Conservation (phyloP, 2,329 filamentous ascomycete species). For the Apiospora phragmitis region DNA sequence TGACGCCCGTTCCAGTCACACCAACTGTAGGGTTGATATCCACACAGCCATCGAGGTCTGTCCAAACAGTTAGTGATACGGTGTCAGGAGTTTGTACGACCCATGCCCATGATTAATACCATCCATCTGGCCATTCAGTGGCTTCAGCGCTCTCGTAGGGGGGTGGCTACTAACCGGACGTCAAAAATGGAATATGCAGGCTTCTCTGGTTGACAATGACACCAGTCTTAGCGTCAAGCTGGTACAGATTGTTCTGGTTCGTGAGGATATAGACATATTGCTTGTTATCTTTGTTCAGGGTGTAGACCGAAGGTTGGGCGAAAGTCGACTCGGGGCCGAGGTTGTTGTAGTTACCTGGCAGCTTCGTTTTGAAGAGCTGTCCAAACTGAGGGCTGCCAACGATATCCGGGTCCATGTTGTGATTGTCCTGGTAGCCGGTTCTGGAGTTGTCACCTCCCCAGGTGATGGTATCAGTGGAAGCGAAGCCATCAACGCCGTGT, state of each 20-base stretch:
- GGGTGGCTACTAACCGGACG: constrained; percentile 18
- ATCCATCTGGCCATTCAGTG: background rate
- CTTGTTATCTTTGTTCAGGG: constrained; percentile 42
- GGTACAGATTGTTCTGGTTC: constrained; percentile 59
- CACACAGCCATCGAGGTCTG: constrained; percentile 46
- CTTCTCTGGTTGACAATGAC: constrained; percentile 48
- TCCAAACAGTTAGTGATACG: constrained; percentile 10
- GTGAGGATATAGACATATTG: constrained; percentile 59
- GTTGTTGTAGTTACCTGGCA: constrained; percentile 54
- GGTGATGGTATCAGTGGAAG: constrained; percentile 56
- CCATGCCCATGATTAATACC: background rate
- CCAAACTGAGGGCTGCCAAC: constrained; percentile 56
- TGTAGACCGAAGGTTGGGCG: constrained; percentile 52
- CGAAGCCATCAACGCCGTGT: constrained; percentile 25
- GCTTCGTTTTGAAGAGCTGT: constrained; percentile 51
- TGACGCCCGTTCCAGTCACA: constrained; percentile 50
- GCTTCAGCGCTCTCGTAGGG: background rate
- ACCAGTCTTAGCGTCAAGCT: constrained; percentile 55
- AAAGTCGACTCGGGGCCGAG: constrained; percentile 50
- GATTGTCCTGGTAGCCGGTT: constrained; percentile 56
- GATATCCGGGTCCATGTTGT: constrained; percentile 63
- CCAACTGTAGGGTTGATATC: constrained; percentile 49
- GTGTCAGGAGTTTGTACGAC: background rate
- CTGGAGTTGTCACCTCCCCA: constrained; percentile 59
- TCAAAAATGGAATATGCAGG: constrained; percentile 48